Evolutionary conservation across 2,329 filamentous ascomycete species (phyloP).

Genomic region (Colletotrichum navitas): DNA sequence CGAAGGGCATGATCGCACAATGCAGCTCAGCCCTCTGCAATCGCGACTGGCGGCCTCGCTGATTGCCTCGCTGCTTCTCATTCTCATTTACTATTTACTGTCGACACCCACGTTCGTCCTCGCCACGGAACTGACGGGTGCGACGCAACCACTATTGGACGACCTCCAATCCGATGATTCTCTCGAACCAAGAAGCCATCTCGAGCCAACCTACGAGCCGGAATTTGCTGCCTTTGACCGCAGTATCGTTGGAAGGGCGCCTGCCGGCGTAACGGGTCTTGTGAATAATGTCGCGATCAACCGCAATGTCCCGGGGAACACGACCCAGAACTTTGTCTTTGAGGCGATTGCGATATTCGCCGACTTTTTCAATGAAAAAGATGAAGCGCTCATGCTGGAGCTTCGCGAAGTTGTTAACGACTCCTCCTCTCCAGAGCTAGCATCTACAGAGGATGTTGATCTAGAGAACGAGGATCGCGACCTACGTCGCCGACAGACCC

Average conservation of each 20-base stretch:
- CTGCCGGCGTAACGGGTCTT: conserved; percentile 62
- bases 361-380: conserved; percentile 43
- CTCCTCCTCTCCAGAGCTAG: conserved; percentile 44
- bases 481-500: conserved; percentile 45
- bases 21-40: conserved; percentile 77
- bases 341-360: conserved; percentile 66
- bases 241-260: conserved; percentile 72
- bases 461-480: conserved; percentile 39
- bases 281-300: conserved; percentile 74
- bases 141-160: conserved; percentile 44
- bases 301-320: conserved; percentile 73
- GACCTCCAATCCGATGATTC: conserved; percentile 43
- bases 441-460: conserved; percentile 40
- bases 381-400: conserved; percentile 30
- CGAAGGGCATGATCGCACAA: conserved; percentile 59
- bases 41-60: conserved; percentile 78
- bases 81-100: conserved; percentile 72
- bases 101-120: conserved; percentile 71
- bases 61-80: conserved; percentile 69
- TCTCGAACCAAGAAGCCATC: conserved; percentile 42
- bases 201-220: conserved; percentile 64
- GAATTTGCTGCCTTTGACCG: conserved; percentile 72
- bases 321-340: conserved; percentile 74
- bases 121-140: conserved; percentile 64
- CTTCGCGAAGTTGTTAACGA: conserved; percentile 46